Evolutionary conservation across 345 rosid genomes (phyloP), one percentile per base, ranked within the genome.

Genomic region (Populus davidiana): DNA sequence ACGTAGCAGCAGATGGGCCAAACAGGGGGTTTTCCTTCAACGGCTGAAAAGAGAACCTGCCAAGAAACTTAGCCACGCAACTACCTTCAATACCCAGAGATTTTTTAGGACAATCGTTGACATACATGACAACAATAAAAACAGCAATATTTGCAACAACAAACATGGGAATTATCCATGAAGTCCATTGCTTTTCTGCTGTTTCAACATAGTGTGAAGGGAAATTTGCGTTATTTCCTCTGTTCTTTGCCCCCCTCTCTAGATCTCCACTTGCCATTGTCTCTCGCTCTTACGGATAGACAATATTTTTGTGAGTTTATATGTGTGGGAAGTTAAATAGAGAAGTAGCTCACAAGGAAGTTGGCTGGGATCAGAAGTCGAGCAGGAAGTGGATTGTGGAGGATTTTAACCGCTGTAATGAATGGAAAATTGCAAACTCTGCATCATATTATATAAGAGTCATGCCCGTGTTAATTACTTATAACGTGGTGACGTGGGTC

Each of bases 1-100:
- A 96, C 98, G 98, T 89, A 6, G 69, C 36, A 83, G 97, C 88
- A 78, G 99, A 96, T 4, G 98, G 97, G 33, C 98, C 99, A 75
- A 96, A 89, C 56, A 94, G 90, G 82, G 99, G 99, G 73, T 96
- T 96, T 81, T 91, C 97, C 77, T 75, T 89, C 75, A 89, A 83
- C 36, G 99, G 98, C 86, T 94, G 87, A 83, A 96, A 96, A 10
- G 98, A 90, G 70, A 95, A 52, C 77, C 97, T 90, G 10, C 96
- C 90, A 4, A 96, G 91, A 76, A 92, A 90, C 81, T 77, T 86
- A 50, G 92, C 96, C 56, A 91, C 93, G 29, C 99, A 96, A 52
- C 67, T 44, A 67, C 88, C 90, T 8, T 86, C 81, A 50, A 73
- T 8, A 21, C 88, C 81, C 12, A 6, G 27, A 71, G 83, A 74